Conservation (phyloP, 164 flowering plant genomes). For the Sextonia rubra region DNA sequence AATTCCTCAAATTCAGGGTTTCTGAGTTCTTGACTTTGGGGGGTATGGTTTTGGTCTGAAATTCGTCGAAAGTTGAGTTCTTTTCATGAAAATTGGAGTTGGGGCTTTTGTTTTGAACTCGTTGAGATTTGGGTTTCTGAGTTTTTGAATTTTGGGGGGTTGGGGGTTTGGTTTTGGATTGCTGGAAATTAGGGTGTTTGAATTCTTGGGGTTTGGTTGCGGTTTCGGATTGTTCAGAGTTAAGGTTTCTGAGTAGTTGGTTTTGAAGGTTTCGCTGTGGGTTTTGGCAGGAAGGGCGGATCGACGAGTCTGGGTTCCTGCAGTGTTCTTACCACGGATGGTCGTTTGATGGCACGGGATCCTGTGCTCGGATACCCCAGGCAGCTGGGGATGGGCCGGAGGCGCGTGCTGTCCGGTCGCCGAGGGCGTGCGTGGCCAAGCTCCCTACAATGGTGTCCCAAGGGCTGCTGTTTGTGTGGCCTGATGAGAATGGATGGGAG, state of each 20-base stretch:
- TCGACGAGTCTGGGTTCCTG: constrained; percentile 84
- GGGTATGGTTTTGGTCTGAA: not conserved
- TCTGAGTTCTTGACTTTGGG: not conserved
- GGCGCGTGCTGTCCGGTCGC: constrained; percentile 69
- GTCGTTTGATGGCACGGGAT: constrained; percentile 82
- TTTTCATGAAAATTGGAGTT: not conserved
- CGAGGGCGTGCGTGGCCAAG: constrained; percentile 75
- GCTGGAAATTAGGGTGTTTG: not conserved
- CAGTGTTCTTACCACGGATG: constrained; percentile 97
- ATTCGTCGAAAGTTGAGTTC: too few species aligned
- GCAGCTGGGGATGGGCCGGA: constrained; percentile 81
- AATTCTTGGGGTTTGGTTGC: not conserved
- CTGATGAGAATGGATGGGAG: constrained; percentile 93
- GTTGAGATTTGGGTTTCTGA: not conserved
- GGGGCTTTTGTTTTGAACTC: not conserved
- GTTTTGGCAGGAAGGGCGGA: constrained; percentile 70
- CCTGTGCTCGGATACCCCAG: constrained; percentile 79
- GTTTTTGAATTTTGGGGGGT: not conserved
- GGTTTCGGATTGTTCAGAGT: not conserved
- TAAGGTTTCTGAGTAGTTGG: not conserved
- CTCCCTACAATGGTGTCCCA: constrained; percentile 90
- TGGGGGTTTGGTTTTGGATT: not conserved
- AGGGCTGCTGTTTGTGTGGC: constrained; percentile 98
- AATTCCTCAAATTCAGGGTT: too few species aligned
- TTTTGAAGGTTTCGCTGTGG: not conserved